Conservation (phyloP, 2,329 filamentous ascomycete genomes). For the Diaporthe vexans region DNA sequence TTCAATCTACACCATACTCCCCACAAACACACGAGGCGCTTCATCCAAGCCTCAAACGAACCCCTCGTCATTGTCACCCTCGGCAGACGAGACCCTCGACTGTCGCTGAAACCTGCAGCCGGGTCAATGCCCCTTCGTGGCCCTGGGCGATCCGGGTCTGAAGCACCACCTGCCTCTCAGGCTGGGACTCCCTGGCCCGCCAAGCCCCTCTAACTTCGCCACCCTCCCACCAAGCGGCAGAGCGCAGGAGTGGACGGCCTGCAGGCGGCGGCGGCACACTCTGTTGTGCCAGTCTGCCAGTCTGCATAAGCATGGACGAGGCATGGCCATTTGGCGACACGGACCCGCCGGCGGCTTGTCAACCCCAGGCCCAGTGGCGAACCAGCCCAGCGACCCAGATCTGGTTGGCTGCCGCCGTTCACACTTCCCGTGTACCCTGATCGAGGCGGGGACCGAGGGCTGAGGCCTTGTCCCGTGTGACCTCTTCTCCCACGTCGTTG, state of each 20-base stretch:
- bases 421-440: slow-evolving; percentile 8
- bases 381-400: not conserved
- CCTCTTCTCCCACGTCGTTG: slow-evolving; percentile 34
- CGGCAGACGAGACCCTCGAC: slow-evolving; percentile 29
- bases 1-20: slow-evolving; percentile 16
- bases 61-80: slow-evolving; percentile 4
- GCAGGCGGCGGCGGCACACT: slow-evolving; percentile 27
- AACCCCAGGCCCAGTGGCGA: slow-evolving; percentile 38
- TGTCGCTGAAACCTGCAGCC: slow-evolving; percentile 37
- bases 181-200: slow-evolving; percentile 35
- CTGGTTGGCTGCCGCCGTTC: slow-evolving; percentile 35
- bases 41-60: slow-evolving; percentile 35
- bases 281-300: too few species aligned
- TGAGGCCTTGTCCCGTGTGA: slow-evolving; percentile 31
- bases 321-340: slow-evolving; percentile 34
- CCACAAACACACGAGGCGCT: slow-evolving; percentile 30
- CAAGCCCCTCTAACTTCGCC: slow-evolving; percentile 40
- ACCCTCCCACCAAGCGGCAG: slow-evolving; percentile 36
- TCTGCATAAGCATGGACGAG: slow-evolving; percentile 35
- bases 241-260: slow-evolving; percentile 35
- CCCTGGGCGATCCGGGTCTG: slow-evolving; percentile 24
- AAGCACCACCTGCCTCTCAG: slow-evolving; percentile 37
- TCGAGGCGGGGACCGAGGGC: slow-evolving; percentile 21
- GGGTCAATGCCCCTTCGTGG: slow-evolving; percentile 37
- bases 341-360: slow-evolving; percentile 35